Evolutionary conservation across 169 alveolate species (phyloP), one percentile per base, ranked within the genome.

Genomic region (Plasmodium inui): DNA sequence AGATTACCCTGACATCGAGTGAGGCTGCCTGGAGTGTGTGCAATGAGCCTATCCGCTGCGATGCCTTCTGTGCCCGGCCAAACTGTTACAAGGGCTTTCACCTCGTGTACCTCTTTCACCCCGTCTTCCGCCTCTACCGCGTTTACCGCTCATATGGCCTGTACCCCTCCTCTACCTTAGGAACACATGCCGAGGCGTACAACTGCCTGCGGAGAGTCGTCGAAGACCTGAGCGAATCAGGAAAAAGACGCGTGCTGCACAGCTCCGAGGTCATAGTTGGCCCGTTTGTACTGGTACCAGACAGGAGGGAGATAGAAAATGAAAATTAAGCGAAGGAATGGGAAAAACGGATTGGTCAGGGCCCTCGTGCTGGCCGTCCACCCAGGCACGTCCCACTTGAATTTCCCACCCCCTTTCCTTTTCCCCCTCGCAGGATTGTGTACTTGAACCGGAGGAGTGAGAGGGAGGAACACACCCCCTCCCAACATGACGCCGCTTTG

Each of bases 261-360:
- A 57, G 37, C n/a, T 26, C 53, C 32, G 94, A 89, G 37, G 82
- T 89, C 19, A 30, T 89, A 1, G 91, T 89, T 37, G 94, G 94
- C 10, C 94, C 94, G 2, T 89, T 89, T 44, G 94, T 89, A 22
- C 50, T 89, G 82, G 94, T 85, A 67, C 76, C 5, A 67, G 22
- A 22, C n/a, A 26, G 37, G 37, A 22, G 17, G 17, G 34, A 61
- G 0, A 61, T 3, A 53, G 6, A 67, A 67, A 67, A 67, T 26
- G 37, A 67, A 22, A 6, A 67, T 26, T 26, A 67, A 67, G 76
- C 14, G 17, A 19, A 41, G 17, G 37, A 26, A 67, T 26, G 76
- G 1, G 39, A 26, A 22, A 22, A 8, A 50, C 1, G 61, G 14
- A 50, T 50, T 50, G 3, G 61, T 50, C 26, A 50, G 22, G 22